Evolutionary conservation across 2,329 filamentous ascomycete genomes (phyloP).

Genomic region (Aspergillus clavatus): DNA sequence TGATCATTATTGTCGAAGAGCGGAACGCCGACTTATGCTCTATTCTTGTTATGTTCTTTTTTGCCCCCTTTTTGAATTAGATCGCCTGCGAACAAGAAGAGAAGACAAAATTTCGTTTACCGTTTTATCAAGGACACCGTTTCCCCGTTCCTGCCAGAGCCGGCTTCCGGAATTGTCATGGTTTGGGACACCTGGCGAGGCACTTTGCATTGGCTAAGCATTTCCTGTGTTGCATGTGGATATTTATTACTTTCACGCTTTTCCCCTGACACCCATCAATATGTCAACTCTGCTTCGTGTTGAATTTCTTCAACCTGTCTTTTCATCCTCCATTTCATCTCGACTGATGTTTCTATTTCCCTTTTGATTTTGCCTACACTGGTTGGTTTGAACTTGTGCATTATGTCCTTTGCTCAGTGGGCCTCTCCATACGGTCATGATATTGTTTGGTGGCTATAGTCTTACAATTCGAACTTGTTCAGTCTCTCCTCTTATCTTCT

Average conservation of each 20-base stretch:
- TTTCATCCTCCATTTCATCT: slow-evolving; percentile 12
- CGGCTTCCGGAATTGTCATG: slow-evolving; percentile 14
- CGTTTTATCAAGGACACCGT: slow-evolving; percentile 2
- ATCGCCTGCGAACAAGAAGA: slow-evolving; percentile 20
- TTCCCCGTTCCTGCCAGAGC: slow-evolving; percentile 5
- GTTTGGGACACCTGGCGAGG: slow-evolving; percentile 19
- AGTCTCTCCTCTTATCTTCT: not conserved
- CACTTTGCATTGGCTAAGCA: slow-evolving; percentile 20
- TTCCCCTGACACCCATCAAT: slow-evolving; percentile 23
- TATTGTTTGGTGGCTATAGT: slow-evolving; percentile 12
- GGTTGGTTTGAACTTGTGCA: slow-evolving; percentile 20
- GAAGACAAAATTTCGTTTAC: slow-evolving; percentile 13
- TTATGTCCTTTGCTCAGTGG: slow-evolving; percentile 11
- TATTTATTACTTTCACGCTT: slow-evolving; percentile 10
- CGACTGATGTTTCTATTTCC: slow-evolving; percentile 15
- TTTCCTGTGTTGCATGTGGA: slow-evolving; percentile 16
- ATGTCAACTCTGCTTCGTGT: slow-evolving; percentile 13
- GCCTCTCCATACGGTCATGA: slow-evolving; percentile 6
- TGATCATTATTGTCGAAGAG: slow-evolving; percentile 27
- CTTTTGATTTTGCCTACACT: slow-evolving; percentile 22
- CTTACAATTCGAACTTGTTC: slow-evolving; percentile 4
- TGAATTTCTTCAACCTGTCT: slow-evolving; percentile 5
- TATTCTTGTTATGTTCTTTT: slow-evolving; percentile 17
- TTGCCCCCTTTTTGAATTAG: slow-evolving; percentile 19
- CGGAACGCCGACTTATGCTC: slow-evolving; percentile 25